Percentiles rank a stretch among this genome's conserved stretches.
Evolutionary conservation across 345 rosid genomes (phyloP).

Genomic region (Brassica cretica): DNA sequence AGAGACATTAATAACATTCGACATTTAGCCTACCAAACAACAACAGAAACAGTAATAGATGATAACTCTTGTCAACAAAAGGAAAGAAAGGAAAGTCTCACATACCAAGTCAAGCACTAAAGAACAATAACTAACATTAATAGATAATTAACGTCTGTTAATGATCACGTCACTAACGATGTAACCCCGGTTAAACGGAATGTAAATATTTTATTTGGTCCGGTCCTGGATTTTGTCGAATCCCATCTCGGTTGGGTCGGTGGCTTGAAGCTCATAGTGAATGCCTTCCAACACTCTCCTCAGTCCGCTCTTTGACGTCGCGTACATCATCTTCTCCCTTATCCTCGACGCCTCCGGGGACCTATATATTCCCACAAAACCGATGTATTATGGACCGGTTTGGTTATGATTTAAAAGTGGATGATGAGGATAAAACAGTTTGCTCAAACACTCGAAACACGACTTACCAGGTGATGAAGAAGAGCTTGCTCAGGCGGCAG

Average conservation of each 20-base stretch:
- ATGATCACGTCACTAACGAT: slow-evolving; percentile 10
- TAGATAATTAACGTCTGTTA: slow-evolving; percentile 1
- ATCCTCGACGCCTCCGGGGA: slow-evolving; percentile 82
- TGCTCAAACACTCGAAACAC: neutral
- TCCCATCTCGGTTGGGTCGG: slow-evolving; percentile 97
- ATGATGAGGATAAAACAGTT: no score
- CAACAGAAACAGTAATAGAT: slow-evolving; percentile 8
- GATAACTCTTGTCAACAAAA: slow-evolving; percentile 17
- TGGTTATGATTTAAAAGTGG: neutral
- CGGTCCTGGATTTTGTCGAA: slow-evolving; percentile 74
- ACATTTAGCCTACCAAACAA: neutral
- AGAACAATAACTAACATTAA: slow-evolving; percentile 15
- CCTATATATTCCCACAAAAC: slow-evolving; percentile 43
- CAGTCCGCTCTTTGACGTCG: slow-evolving; percentile 82
- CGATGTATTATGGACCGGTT: neutral
- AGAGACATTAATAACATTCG: slow-evolving; percentile 8
- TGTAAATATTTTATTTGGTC: slow-evolving; percentile 48
- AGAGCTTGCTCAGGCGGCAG: slow-evolving; percentile 95
- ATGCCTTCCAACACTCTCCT: slow-evolving; percentile 86
- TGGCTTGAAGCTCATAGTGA: slow-evolving; percentile 90
- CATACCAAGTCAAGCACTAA: slow-evolving; percentile 28
- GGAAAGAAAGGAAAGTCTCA: neutral
- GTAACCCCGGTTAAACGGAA: slow-evolving; percentile 16
- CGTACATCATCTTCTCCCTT: slow-evolving; percentile 84
- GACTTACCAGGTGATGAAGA: slow-evolving; percentile 88